Percentiles rank a stretch among this genome's conserved stretches.
phyloP scores from a whole-genome alignment of 768 basidiomycete species.

The Russula earlei region DNA sequence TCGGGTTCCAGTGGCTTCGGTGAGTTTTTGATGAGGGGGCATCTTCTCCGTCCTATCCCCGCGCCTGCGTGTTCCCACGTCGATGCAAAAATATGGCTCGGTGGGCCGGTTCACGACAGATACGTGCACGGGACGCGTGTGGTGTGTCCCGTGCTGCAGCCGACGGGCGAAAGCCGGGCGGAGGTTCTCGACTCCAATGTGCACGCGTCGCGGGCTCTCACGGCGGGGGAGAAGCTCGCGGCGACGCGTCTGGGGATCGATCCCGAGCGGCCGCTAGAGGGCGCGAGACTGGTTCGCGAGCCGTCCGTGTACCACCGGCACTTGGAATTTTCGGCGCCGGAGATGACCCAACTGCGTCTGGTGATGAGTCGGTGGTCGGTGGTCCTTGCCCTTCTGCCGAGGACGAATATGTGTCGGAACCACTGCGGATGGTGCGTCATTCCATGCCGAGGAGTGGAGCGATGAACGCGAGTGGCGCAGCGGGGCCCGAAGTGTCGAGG shows the following conservation, averaged over 20 bases:
- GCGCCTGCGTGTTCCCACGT: too few relatives aligned
- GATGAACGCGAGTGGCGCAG: too few relatives aligned
- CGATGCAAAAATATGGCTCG: too few relatives aligned
- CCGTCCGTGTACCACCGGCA: neutral
- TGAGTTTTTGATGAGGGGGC: neutral
- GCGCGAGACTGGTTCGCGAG: conserved; percentile 1
- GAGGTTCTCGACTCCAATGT: conserved; percentile 29
- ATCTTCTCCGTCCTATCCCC: neutral
- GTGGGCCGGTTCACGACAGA: neutral
- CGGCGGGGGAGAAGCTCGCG: neutral
- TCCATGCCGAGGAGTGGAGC: too few relatives aligned
- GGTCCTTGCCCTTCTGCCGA: too few relatives aligned
- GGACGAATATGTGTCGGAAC: too few relatives aligned
- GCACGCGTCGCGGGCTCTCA: conserved; percentile 9
- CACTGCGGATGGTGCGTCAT: too few relatives aligned
- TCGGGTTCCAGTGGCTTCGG: conserved; percentile 32
- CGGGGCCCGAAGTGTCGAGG: too few relatives aligned
- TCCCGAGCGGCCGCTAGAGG: neutral
- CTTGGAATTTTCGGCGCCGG: too few relatives aligned
- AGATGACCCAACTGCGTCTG: too few relatives aligned
- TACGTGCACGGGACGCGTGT: conserved; percentile 36
- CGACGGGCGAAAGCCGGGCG: conserved; percentile 9
- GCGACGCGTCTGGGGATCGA: conserved; percentile 4
- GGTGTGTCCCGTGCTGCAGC: conserved; percentile 22
- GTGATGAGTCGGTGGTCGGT: too few relatives aligned